A percentile compares a stretch with the other conserved stretches of the same genome.
Evolutionary conservation across 1,284 basidiomycete species (phyloP).

Genomic region (Neolentinus lepideus): DNA sequence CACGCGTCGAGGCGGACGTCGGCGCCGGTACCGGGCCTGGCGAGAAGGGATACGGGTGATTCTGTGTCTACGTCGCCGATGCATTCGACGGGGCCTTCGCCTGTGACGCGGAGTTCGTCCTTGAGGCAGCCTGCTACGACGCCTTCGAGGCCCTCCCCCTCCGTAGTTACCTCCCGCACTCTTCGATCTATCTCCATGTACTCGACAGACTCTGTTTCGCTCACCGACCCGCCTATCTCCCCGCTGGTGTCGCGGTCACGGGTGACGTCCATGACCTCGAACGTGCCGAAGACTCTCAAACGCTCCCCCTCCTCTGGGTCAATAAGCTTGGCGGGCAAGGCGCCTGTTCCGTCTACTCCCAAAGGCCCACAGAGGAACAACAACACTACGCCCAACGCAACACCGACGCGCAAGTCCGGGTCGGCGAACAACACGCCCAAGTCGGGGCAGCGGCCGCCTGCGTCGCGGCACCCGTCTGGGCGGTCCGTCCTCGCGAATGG

Average conservation of each 20-base stretch:
- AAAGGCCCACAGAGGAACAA: not conserved
- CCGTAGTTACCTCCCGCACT: not conserved
- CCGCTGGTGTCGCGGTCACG: not conserved
- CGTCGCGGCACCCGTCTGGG: not conserved
- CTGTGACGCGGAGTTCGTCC: constrained; percentile 3
- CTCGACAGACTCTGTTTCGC: not conserved
- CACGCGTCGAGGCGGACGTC: constrained; percentile 6
- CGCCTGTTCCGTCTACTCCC: not conserved
- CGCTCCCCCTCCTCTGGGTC: not conserved
- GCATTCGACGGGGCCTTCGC: constrained; percentile 2
- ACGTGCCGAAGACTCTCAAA: not conserved
- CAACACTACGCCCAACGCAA: not conserved
- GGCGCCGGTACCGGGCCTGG: not conserved
- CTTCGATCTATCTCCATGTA: not conserved
- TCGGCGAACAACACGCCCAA: not conserved
- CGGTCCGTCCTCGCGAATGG: not conserved
- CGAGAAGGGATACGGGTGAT: not conserved
- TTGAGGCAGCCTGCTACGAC: not conserved
- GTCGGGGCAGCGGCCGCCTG: not conserved
- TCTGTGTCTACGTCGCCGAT: not conserved
- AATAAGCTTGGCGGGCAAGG: not conserved
- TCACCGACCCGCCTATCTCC: not conserved
- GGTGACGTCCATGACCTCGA: constrained; percentile 3
- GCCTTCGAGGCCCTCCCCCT: constrained; percentile 1
- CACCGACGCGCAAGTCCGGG: not conserved